Evolutionary conservation across 345 rosid species (phyloP).

Genomic region (Arabidopsis arenosa): DNA sequence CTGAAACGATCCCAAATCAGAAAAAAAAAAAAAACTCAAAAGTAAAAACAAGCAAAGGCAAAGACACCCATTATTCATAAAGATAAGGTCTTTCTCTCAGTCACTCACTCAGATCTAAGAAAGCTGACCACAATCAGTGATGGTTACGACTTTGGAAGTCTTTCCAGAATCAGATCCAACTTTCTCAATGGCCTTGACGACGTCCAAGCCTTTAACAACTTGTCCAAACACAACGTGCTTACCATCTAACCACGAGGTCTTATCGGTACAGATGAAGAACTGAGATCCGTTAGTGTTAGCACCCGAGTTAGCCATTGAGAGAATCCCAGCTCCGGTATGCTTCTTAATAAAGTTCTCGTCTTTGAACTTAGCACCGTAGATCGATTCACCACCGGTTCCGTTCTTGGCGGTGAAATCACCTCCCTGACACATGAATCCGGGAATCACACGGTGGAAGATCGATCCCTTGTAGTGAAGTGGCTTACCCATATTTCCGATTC

Average conservation of each 20-base stretch:
- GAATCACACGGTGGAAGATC: slow-evolving; percentile 67
- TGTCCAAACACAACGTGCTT: slow-evolving; percentile 74
- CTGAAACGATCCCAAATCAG: slow-evolving; percentile 11
- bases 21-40: background rate
- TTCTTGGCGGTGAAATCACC: slow-evolving; percentile 69
- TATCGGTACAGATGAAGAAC: slow-evolving; percentile 60
- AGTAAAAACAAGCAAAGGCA: background rate
- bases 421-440: slow-evolving; percentile 73
- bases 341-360: slow-evolving; percentile 65
- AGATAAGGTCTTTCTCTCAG: background rate
- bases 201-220: slow-evolving; percentile 61
- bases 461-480: slow-evolving; percentile 73
- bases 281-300: slow-evolving; percentile 64
- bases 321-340: slow-evolving; percentile 62
- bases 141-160: slow-evolving; percentile 46
- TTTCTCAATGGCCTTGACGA: slow-evolving; percentile 54
- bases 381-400: slow-evolving; percentile 73
- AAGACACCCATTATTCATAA: background rate
- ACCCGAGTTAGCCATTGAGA: slow-evolving; percentile 74
- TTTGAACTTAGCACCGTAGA: slow-evolving; percentile 59
- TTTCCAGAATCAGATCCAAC: slow-evolving; percentile 57
- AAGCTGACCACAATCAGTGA: slow-evolving; percentile 57
- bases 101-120: slow-evolving; percentile 33
- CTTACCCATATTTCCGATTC: slow-evolving; percentile 52
- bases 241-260: slow-evolving; percentile 62